Evolutionary conservation across 176 grass and related monocot genomes (phyloP).

Genomic region (Lolium rigidum): DNA sequence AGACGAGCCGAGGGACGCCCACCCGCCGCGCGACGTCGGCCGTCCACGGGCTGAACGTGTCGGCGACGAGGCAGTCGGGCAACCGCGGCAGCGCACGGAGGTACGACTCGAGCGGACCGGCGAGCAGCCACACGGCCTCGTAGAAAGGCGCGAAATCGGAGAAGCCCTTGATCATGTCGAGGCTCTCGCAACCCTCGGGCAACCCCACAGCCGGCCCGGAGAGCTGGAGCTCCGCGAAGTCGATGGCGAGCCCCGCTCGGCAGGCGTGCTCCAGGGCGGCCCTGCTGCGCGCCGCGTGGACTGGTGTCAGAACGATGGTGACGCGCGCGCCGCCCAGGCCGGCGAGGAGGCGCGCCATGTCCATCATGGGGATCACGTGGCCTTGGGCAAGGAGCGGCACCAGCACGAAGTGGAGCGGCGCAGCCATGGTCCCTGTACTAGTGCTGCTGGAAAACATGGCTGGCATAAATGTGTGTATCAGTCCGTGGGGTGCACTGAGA

Average conservation of each 20-base stretch:
- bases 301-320: slow-evolving; percentile 44
- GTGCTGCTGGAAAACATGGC: not conserved
- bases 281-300: slow-evolving; percentile 44
- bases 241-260: slow-evolving; percentile 33
- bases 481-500: not conserved
- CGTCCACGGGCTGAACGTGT: not conserved
- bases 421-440: not conserved
- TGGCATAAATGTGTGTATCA: not conserved
- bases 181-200: slow-evolving; percentile 39
- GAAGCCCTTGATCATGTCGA: slow-evolving; percentile 2
- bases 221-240: slow-evolving; percentile 52
- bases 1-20: slow-evolving; percentile 1
- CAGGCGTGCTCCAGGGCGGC: slow-evolving; percentile 37
- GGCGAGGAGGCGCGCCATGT: slow-evolving; percentile 57
- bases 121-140: slow-evolving; percentile 29
- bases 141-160: slow-evolving; percentile 9
- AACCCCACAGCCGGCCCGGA: slow-evolving; percentile 39
- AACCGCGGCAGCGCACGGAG: not conserved
- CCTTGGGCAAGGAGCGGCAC: slow-evolving; percentile 59
- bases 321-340: slow-evolving; percentile 21
- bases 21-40: slow-evolving; percentile 8
- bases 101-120: not conserved
- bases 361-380: slow-evolving; percentile 58
- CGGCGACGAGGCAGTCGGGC: not conserved
- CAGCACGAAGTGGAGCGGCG: slow-evolving; percentile 56